Evolutionary conservation across 2,329 filamentous ascomycete genomes (phyloP).

Genomic region (Alternaria postmessia): DNA sequence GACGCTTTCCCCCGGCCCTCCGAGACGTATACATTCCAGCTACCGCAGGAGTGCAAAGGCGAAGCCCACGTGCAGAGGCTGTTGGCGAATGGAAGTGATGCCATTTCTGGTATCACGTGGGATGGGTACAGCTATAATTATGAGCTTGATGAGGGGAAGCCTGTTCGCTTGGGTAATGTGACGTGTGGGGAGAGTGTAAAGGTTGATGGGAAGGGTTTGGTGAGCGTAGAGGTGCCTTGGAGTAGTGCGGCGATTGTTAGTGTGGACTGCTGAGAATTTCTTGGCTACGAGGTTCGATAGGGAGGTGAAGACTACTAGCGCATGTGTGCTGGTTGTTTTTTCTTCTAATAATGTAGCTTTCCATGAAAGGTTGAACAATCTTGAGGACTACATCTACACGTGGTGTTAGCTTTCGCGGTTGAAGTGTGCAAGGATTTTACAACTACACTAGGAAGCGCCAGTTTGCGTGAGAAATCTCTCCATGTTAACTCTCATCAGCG

Average conservation of each 20-base stretch:
- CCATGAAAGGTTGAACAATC: too few species aligned
- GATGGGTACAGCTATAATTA: constrained; percentile 69
- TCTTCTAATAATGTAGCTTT: too few species aligned
- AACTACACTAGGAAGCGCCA: too few species aligned
- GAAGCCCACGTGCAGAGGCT: constrained; percentile 58
- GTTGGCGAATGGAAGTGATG: constrained; percentile 69
- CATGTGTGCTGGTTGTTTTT: too few species aligned
- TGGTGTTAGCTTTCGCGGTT: too few species aligned
- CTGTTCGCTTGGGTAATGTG: constrained; percentile 64
- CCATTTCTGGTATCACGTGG: constrained; percentile 67
- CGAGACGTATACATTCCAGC: constrained; percentile 53
- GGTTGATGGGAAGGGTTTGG: constrained; percentile 26
- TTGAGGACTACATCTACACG: too few species aligned
- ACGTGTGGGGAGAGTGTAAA: constrained; percentile 59
- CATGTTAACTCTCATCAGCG: too few species aligned
- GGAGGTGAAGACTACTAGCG: not conserved
- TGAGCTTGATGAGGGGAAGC: constrained; percentile 63
- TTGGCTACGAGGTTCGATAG: too few species aligned
- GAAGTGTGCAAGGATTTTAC: too few species aligned
- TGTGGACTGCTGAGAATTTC: constrained; percentile 1
- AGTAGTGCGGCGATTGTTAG: constrained; percentile 9
- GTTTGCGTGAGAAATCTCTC: too few species aligned
- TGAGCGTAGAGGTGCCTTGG: constrained; percentile 5
- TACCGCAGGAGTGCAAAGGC: constrained; percentile 35
- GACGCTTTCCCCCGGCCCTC: constrained; percentile 38